Conservation (phyloP, 768 basidiomycete genomes). For the Suillus fuscotomentosus region DNA sequence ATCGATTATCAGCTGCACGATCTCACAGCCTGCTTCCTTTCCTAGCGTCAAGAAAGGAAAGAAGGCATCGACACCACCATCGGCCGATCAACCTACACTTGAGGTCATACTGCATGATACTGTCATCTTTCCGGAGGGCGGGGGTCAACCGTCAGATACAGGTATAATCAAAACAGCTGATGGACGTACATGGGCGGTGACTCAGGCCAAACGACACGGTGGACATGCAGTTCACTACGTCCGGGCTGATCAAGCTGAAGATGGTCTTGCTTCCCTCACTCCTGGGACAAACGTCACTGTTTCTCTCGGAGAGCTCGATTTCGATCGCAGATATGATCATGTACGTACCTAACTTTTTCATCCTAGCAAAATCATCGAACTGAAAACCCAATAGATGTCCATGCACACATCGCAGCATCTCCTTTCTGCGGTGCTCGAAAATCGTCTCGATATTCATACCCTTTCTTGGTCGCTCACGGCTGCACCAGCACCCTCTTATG, state of each 20-base stretch:
- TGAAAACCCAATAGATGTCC: slow-evolving; percentile 52
- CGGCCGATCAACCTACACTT: slow-evolving; percentile 47
- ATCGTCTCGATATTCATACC: slow-evolving; percentile 60
- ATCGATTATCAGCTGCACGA: slow-evolving; percentile 47
- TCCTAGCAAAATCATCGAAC: background rate
- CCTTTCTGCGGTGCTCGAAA: slow-evolving; percentile 77
- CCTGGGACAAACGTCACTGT: slow-evolving; percentile 52
- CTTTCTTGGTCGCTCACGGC: slow-evolving; percentile 80
- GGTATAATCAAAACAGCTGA: slow-evolving; percentile 51
- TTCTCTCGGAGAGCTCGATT: slow-evolving; percentile 57
- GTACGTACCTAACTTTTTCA: slow-evolving; percentile 37
- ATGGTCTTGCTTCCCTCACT: slow-evolving; percentile 46
- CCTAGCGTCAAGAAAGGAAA: slow-evolving; percentile 49
- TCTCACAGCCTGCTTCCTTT: slow-evolving; percentile 44
- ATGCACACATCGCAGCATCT: slow-evolving; percentile 87
- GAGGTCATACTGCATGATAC: slow-evolving; percentile 76
- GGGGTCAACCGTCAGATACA: slow-evolving; percentile 78
- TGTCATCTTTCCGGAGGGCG: slow-evolving; percentile 79
- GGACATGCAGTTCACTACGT: slow-evolving; percentile 78
- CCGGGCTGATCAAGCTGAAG: slow-evolving; percentile 37
- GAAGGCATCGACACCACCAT: slow-evolving; percentile 49
- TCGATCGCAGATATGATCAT: slow-evolving; percentile 70
- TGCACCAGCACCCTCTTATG: slow-evolving; percentile 68
- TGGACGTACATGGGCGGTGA: slow-evolving; percentile 53
- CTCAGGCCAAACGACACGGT: slow-evolving; percentile 67